Conservation (phyloP, 2,329 filamentous ascomycete genomes). For the Penicillium sp. region DNA sequence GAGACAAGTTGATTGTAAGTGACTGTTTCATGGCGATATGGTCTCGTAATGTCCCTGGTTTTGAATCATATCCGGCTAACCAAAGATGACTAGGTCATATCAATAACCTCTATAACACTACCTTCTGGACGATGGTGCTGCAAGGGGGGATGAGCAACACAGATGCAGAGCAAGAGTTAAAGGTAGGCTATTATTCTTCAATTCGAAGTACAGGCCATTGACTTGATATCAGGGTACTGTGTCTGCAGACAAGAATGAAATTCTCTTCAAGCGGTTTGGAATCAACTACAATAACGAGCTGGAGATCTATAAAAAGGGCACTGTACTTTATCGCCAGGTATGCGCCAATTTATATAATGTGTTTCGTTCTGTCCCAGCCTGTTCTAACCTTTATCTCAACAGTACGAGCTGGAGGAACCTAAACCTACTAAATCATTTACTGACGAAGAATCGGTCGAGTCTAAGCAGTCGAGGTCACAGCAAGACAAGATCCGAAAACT, state of each 20-base stretch:
- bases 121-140: conserved; percentile 87
- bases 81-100: conserved; percentile 67
- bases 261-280: conserved; percentile 79
- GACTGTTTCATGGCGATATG: too few species aligned
- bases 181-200: conserved; percentile 48
- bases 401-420: conserved; percentile 69
- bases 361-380: background rate
- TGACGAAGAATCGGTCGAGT: conserved; percentile 35
- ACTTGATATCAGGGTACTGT: conserved; percentile 65
- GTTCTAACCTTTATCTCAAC: conserved; percentile 3
- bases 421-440: conserved; percentile 31
- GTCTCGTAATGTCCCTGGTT: background rate
- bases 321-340: conserved; percentile 80
- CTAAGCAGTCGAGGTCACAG: conserved; percentile 71
- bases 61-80: background rate
- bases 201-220: background rate
- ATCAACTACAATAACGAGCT: conserved; percentile 98
- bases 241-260: conserved; percentile 89
- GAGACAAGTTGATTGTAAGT: conserved; percentile 90
- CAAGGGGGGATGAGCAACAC: conserved; percentile 70
- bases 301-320: conserved; percentile 91
- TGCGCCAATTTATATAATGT: background rate
- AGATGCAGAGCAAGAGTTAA: conserved; percentile 76
- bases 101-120: conserved; percentile 97
- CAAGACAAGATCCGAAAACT: conserved; percentile 78